These are phyloP conservation scores for Fusarium sp. DNA, from an alignment of 2,329 filamentous ascomycete genomes.

Conservation along the genomic window DNA sequence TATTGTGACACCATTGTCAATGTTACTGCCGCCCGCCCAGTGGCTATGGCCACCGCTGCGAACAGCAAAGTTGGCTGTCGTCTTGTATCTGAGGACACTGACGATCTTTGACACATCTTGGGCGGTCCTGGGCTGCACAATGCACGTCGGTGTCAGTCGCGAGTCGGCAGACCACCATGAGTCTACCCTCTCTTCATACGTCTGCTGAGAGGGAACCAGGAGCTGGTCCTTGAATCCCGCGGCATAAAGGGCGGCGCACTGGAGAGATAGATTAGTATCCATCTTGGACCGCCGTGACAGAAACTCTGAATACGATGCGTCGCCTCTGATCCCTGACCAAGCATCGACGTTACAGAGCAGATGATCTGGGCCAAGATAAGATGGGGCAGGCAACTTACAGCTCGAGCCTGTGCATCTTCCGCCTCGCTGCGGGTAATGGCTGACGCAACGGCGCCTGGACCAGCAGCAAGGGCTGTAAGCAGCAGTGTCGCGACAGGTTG, in stretches of 20 bases:
- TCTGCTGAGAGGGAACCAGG: neutral
- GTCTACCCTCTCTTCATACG: conserved; percentile 10
- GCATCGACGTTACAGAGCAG: neutral
- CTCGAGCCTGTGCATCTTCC: neutral
- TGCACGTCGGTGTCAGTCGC: conserved; percentile 41
- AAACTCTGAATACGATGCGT: too few species aligned
- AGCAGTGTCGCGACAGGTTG: neutral
- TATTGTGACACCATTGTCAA: conserved; percentile 43
- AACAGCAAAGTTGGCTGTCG: conserved; percentile 43
- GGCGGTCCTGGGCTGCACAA: conserved; percentile 40
- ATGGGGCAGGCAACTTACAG: neutral
- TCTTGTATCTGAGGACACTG: conserved; percentile 18
- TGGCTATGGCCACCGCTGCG: conserved; percentile 48
- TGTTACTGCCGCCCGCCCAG: conserved; percentile 43
- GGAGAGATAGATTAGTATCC: too few species aligned
- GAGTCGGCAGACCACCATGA: conserved; percentile 42
- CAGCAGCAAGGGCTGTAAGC: neutral
- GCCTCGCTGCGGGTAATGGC: neutral
- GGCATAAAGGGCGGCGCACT: neutral
- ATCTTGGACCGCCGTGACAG: too few species aligned
- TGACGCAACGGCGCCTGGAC: neutral
- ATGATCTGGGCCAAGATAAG: too few species aligned
- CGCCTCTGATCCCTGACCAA: too few species aligned
- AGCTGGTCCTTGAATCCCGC: conserved; percentile 1
- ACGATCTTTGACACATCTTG: conserved; percentile 40